These are phyloP conservation scores for Crataegus laevigata DNA, from an alignment of 306 rosid species.

Conservation along the genomic window DNA sequence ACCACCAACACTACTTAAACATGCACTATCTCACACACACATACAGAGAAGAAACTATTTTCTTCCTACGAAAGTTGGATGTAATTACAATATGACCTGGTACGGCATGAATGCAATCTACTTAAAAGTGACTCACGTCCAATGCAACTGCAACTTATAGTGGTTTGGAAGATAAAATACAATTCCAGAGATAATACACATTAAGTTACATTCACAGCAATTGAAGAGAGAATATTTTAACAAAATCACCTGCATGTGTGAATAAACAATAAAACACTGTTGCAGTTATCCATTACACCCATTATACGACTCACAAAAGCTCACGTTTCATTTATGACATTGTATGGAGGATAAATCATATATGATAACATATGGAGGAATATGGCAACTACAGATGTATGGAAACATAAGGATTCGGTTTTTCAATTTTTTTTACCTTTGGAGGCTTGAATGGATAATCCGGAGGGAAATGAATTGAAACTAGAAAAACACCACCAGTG, in stretches of 20 bases:
- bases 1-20: neutral
- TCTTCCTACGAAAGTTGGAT: too few relatives aligned
- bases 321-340: neutral
- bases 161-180: neutral
- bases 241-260: neutral
- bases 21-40: neutral
- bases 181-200: neutral
- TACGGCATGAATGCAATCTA: neutral
- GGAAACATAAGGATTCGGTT: neutral
- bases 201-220: neutral
- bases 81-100: neutral
- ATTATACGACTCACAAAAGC: neutral
- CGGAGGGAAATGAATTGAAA: constrained; percentile 77
- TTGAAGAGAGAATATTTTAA: neutral
- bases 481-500: constrained; percentile 74
- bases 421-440: constrained; percentile 34
- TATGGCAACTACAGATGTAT: neutral
- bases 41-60: neutral
- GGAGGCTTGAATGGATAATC: constrained; percentile 97
- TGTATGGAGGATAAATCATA: neutral
- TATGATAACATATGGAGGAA: neutral
- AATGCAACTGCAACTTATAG: neutral
- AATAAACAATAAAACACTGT: neutral
- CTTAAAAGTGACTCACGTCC: neutral
- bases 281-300: neutral